phyloP scores from a whole-genome alignment of 257 asterid genomes.

The Solanum microdontum region DNA sequence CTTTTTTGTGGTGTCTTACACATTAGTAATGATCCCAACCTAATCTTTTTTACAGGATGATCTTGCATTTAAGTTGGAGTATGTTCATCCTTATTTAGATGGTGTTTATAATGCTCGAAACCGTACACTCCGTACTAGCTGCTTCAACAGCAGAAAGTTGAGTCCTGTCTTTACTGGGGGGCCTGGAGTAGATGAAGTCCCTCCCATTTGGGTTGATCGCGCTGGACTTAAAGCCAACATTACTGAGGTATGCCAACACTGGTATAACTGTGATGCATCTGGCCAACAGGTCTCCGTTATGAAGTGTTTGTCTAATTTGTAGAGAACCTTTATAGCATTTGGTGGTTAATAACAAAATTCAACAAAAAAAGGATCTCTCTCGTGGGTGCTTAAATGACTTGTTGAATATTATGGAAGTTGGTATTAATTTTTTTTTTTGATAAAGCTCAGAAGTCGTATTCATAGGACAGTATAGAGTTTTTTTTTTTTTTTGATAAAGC shows the following conservation, averaged over 20 bases:
- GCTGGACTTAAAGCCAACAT: slow-evolving; percentile 84
- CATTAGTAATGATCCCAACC: background rate
- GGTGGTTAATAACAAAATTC: background rate
- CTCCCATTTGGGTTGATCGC: slow-evolving; percentile 97
- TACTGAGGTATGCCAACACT: slow-evolving; percentile 51
- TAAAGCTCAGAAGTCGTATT: background rate
- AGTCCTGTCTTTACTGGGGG: slow-evolving; percentile 99
- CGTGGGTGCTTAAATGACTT: background rate
- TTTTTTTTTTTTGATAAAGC: background rate
- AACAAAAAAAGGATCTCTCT: background rate
- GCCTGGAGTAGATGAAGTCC: slow-evolving; percentile 93
- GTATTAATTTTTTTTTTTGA: background rate
- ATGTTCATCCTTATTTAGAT: slow-evolving; percentile 87
- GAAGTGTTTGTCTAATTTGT: background rate
- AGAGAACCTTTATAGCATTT: background rate
- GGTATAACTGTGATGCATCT: background rate
- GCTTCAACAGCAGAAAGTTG: slow-evolving; percentile 90
- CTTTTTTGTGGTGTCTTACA: background rate
- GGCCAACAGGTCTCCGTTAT: background rate
- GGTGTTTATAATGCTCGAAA: slow-evolving; percentile 83
- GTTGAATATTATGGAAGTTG: background rate
- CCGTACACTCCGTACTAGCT: slow-evolving; percentile 82
- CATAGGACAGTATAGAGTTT: background rate
- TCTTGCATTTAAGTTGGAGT: slow-evolving; percentile 92
- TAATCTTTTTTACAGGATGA: slow-evolving; percentile 53